Percentiles rank a stretch among this genome's conserved stretches.
phyloP scores from a whole-genome alignment of 257 asterid genomes.

The Leonotis leonurus region DNA sequence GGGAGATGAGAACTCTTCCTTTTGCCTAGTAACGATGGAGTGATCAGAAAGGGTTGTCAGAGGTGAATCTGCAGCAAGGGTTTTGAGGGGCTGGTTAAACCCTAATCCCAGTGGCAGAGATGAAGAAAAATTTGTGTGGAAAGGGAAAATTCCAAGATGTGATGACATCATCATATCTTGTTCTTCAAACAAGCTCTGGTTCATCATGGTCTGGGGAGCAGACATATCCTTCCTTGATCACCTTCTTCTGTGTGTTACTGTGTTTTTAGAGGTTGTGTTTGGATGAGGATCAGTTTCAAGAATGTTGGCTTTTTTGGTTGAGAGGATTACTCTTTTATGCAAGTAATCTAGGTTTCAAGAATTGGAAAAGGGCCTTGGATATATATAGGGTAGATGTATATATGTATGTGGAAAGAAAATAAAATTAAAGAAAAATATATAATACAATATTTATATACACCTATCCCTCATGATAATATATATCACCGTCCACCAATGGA shows the following conservation, averaged over 20 bases:
- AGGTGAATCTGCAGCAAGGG: constrained; percentile 33
- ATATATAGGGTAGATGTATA: not conserved
- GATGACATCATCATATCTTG: constrained; percentile 49
- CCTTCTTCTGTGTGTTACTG: not conserved
- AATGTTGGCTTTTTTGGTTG: not conserved
- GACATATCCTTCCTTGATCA: constrained; percentile 1
- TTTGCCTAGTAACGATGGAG: constrained; percentile 26
- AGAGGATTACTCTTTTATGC: too few relatives aligned
- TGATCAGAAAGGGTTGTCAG: constrained; percentile 25
- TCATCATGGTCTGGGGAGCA: constrained; percentile 37
- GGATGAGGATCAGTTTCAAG: not conserved
- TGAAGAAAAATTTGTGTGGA: constrained; percentile 29
- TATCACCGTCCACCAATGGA: not conserved
- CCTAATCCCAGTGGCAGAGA: constrained; percentile 24
- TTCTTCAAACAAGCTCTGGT: constrained; percentile 64
- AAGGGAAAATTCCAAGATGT: constrained; percentile 49
- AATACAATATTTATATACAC: constrained; percentile 7
- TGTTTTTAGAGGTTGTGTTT: too few relatives aligned
- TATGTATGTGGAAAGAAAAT: constrained; percentile 7
- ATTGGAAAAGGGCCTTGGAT: not conserved
- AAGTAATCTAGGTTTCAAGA: constrained; percentile 16
- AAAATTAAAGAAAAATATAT: not conserved
- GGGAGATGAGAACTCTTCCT: constrained; percentile 27
- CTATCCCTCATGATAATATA: not conserved
- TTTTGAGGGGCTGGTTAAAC: constrained; percentile 39